Base-by-base conservation (phyloP, 2,329 filamentous ascomycete genomes). In the Pseudogymnoascus pannorum region DNA sequence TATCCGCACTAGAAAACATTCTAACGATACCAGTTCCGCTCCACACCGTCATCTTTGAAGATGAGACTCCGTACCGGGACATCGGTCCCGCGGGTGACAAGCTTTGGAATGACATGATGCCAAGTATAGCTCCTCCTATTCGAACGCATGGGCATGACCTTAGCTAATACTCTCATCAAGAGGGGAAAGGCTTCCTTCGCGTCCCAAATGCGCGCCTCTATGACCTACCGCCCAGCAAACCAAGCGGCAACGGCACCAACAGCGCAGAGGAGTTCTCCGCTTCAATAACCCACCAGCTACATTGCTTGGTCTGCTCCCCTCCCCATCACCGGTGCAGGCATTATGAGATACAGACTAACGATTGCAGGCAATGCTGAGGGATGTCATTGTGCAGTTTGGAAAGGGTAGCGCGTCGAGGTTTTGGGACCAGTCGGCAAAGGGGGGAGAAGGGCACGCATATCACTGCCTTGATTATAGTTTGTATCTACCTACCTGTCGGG, bases 381-480 rank as follows among this genome's bases (percentile, higher is more conserved):
- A 70, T 57, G 66, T 71, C 1, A 71, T 71, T 14, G 67, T 66
- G 44, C 68, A 71, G 51, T 71, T 71, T 44, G 68, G 68, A 26
- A 66, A 64, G 54, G 62, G 65, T 4, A 63, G 66, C 57, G 70
- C 67, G 61, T 70, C 69, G 2, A 61, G 67, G 11, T 54, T 54
- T 4, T 54, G 48, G 48, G 48, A 54, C 24, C 48, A 54, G 24
- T 29, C 48, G 9, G 48, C 48, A 4, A 70, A 66, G 57, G 66
- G 68, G 5, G 69, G 70, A 5, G 68, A 64, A 57, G 68, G 69
- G 3, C 70, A 71, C 62, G 68, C 69, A 26, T 70, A 71, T 44
- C 70, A 71, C 60, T 72, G 69, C 61, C 61, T 72, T 31, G 69
- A 71, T 59, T 70, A 70, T 48, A 65, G 69, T 70, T 65, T 24